A percentile compares a stretch with the other conserved stretches of the same genome.
Evolutionary conservation across 805 yeast genomes (phyloP).

Genomic region (Saturnispora sekii): DNA sequence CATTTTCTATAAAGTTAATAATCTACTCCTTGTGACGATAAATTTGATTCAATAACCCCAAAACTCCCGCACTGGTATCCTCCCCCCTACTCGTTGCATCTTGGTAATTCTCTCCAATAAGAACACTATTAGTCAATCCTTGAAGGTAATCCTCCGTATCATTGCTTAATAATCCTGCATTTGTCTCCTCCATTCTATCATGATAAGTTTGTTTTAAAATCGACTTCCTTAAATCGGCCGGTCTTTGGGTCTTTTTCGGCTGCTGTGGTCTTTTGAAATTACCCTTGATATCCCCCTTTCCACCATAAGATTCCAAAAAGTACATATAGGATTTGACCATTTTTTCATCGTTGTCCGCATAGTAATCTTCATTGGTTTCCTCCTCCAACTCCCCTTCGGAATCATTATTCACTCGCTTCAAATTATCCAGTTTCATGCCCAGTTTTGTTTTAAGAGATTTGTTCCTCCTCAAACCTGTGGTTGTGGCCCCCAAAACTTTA

Average conservation of each 20-base stretch:
- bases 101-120: constrained; percentile 37
- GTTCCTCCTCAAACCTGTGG: constrained; percentile 1
- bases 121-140: constrained; percentile 23
- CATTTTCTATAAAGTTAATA: constrained; percentile 1
- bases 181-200: constrained; percentile 20
- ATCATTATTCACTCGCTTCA: constrained; percentile 8
- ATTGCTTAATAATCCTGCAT: constrained; percentile 21
- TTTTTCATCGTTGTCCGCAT: constrained; percentile 60
- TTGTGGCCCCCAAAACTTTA: constrained; percentile 11
- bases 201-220: neutral
- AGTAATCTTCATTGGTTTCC: constrained; percentile 30
- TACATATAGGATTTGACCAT: constrained; percentile 88
- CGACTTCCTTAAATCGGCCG: neutral
- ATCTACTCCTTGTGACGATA: constrained; percentile 27
- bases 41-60: constrained; percentile 70
- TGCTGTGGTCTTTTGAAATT: neutral
- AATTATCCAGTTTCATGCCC: constrained; percentile 17
- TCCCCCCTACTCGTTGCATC: constrained; percentile 19
- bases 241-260: neutral
- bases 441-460: constrained; percentile 13
- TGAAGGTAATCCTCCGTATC: constrained; percentile 18
- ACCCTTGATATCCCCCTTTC: constrained; percentile 16
- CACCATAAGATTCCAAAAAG: constrained; percentile 77
- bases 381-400: constrained; percentile 17
- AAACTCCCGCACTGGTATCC: constrained; percentile 13